Evolutionary conservation across 2,329 filamentous ascomycete genomes (phyloP), one percentile per base, ranked within the genome.

Genomic region (Fusarium floridanum): DNA sequence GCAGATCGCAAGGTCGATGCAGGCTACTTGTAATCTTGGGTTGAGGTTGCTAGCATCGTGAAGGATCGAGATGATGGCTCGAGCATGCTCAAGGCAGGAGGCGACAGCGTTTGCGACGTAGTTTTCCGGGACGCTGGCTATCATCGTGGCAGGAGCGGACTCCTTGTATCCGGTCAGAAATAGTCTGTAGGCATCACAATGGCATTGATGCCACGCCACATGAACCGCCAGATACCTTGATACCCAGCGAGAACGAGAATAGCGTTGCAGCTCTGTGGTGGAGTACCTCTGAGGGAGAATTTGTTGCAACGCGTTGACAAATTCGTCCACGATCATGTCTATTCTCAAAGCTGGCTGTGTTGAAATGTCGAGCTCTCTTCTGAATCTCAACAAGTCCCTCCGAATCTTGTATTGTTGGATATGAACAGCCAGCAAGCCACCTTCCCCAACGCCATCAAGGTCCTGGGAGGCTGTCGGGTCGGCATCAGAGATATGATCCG

Each of bases 161-260:
- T 85, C 84, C 11, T 77, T 80, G 61, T 83, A 85, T 7, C 81
- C 81, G 2, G 78, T 75, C 2, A 85, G 72, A 2, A 84, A 77
- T 22, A 84, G 77, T 8, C 84, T 80, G 66, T 84, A 84, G 8
- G 85, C 60, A 60, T 85, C 84, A 68, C 82, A 84, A 53, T 84
- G 80, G 11, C 80, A 81, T 39, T 85, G 83, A 27, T 84, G 82
- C 72, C 69, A 71, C 3, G 71, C 68, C 16, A 77, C 32, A 10
- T 68, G 63, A 32, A 67, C 53, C 9, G 63, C n/a, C 4, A 77
- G n/a, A 27, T 68, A 74, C 17, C 75, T 63, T 9, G 53, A 27
- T 8, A 78, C 61, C 74, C 76, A 78, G 2, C 70, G 68, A 8
- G 71, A 75, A 1, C 24, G 53, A 9, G 66, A 62, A 41, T 61